Percentiles rank a stretch among this genome's conserved stretches.
Evolutionary conservation across 1,139 yeast species (phyloP).

Genomic region (Yamadazyma siamensis): DNA sequence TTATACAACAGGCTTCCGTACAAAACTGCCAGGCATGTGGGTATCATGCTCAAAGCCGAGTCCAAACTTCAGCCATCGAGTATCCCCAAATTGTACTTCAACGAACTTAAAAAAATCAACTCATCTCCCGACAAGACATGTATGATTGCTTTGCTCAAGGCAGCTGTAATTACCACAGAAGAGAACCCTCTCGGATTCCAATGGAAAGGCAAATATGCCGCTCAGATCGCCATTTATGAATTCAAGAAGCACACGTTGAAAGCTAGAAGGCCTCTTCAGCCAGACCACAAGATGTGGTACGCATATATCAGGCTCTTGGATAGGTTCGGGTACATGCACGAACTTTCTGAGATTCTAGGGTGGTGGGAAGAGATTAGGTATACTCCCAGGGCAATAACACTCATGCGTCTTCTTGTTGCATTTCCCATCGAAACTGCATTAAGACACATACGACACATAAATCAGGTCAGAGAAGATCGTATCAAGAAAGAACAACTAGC

Average conservation of each 20-base stretch:
- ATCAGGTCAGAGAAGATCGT: conserved; percentile 21
- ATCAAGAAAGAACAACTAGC: too few relatives aligned
- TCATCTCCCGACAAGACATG: conserved; percentile 34
- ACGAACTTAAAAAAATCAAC: conserved; percentile 17
- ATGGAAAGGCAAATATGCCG: conserved; percentile 54
- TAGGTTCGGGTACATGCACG: conserved; percentile 45
- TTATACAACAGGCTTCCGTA: too few relatives aligned
- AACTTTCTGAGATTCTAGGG: conserved; percentile 48
- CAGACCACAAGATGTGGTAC: conserved; percentile 48
- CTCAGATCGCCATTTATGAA: conserved; percentile 61
- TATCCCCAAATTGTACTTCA: conserved; percentile 32
- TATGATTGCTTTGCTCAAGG: conserved; percentile 41
- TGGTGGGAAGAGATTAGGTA: conserved; percentile 59
- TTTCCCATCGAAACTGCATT: conserved; percentile 38
- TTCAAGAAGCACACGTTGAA: conserved; percentile 34
- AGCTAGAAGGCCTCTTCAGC: conserved; percentile 26
- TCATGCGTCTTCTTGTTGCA: conserved; percentile 34
- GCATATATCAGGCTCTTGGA: conserved; percentile 50
- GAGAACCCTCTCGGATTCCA: too few relatives aligned
- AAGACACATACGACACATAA: conserved; percentile 40
- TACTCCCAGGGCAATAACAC: conserved; percentile 38
- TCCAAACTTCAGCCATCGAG: conserved; percentile 32
- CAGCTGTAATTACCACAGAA: conserved; percentile 23
- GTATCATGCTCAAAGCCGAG: conserved; percentile 46
- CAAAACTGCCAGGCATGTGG: conserved; percentile 28